phyloP scores from a whole-genome alignment of 352 stramenopile genomes.

The Phytopythium chamaehyphon region DNA sequence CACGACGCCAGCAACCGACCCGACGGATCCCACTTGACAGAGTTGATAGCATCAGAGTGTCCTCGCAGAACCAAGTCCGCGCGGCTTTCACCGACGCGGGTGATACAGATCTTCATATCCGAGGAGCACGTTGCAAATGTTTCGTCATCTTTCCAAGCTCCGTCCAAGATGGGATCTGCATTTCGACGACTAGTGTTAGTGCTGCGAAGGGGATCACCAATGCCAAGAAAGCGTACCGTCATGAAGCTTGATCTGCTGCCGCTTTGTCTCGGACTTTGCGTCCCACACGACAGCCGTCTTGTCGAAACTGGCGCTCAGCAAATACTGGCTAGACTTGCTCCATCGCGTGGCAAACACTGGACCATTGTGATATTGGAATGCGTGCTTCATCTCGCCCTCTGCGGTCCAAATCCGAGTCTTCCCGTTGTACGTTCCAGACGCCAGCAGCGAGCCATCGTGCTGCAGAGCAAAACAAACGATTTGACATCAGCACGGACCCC shows the following conservation, averaged over 20 bases:
- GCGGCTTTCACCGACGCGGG: slow-evolving; percentile 73
- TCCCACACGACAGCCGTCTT: slow-evolving; percentile 86
- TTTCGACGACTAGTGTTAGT: too few relatives aligned
- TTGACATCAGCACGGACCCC: slow-evolving; percentile 15
- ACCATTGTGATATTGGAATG: slow-evolving; percentile 81
- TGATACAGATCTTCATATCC: slow-evolving; percentile 91
- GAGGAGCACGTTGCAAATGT: slow-evolving; percentile 95
- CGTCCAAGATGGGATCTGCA: slow-evolving; percentile 83
- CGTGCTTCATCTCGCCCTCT: slow-evolving; percentile 77
- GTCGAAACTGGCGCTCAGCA: slow-evolving; percentile 83
- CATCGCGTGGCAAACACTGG: slow-evolving; percentile 83
- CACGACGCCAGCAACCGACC: slow-evolving; percentile 93
- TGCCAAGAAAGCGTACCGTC: slow-evolving; percentile 20
- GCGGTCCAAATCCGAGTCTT: slow-evolving; percentile 79
- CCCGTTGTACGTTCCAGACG: slow-evolving; percentile 96
- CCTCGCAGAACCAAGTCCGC: slow-evolving; percentile 86
- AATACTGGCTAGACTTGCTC: slow-evolving; percentile 69
- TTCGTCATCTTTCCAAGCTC: slow-evolving; percentile 92
- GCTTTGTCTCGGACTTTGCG: slow-evolving; percentile 86
- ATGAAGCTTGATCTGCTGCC: slow-evolving; percentile 93
- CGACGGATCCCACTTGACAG: slow-evolving; percentile 96
- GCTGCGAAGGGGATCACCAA: too few relatives aligned
- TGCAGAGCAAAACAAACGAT: slow-evolving; percentile 19
- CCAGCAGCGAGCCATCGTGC: slow-evolving; percentile 88
- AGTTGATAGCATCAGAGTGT: slow-evolving; percentile 98